A percentile compares a stretch with the other conserved stretches of the same genome.
phyloP scores from a whole-genome alignment of 2,329 filamentous ascomycete species.

The Diplodia scrobiculata region DNA sequence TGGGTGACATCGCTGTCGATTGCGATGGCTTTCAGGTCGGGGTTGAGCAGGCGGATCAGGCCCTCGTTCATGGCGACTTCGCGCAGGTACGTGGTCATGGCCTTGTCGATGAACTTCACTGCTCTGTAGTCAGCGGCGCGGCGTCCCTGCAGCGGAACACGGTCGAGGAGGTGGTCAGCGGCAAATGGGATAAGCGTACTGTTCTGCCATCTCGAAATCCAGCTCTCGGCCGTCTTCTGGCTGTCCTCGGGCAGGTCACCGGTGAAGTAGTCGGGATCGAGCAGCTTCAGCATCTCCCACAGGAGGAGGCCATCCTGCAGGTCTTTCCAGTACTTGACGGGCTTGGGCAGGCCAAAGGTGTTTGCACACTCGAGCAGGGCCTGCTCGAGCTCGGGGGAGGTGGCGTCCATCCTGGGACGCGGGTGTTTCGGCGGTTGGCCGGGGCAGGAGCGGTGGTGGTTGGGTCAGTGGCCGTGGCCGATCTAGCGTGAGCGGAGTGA shows the following conservation, averaged over 20 bases:
- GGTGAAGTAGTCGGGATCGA: slow-evolving; percentile 53
- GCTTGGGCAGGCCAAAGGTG: slow-evolving; percentile 47
- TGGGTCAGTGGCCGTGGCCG: background rate
- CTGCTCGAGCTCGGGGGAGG: slow-evolving; percentile 28
- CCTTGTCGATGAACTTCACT: slow-evolving; percentile 54
- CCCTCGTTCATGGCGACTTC: slow-evolving; percentile 49
- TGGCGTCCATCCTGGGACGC: slow-evolving; percentile 28
- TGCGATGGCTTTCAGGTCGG: slow-evolving; percentile 54
- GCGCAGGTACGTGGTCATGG: slow-evolving; percentile 53
- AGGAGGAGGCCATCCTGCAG: slow-evolving; percentile 53
- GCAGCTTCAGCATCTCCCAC: slow-evolving; percentile 52
- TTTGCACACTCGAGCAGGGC: slow-evolving; percentile 34
- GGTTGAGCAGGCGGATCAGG: slow-evolving; percentile 39
- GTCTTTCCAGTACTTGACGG: slow-evolving; percentile 46
- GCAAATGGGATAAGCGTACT: slow-evolving; percentile 30
- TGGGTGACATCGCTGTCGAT: slow-evolving; percentile 41
- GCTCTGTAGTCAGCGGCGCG: slow-evolving; percentile 26
- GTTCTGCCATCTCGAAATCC: slow-evolving; percentile 58
- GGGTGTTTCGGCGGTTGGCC: background rate
- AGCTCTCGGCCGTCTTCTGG: slow-evolving; percentile 50
- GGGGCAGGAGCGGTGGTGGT: background rate
- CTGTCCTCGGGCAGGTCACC: slow-evolving; percentile 52
- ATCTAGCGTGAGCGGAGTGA: slow-evolving; percentile 5
- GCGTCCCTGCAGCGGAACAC: background rate
- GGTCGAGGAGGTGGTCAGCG: background rate